phyloP scores from a whole-genome alignment of 116 monocot genomes.

The Papilionanthe hybrid region DNA sequence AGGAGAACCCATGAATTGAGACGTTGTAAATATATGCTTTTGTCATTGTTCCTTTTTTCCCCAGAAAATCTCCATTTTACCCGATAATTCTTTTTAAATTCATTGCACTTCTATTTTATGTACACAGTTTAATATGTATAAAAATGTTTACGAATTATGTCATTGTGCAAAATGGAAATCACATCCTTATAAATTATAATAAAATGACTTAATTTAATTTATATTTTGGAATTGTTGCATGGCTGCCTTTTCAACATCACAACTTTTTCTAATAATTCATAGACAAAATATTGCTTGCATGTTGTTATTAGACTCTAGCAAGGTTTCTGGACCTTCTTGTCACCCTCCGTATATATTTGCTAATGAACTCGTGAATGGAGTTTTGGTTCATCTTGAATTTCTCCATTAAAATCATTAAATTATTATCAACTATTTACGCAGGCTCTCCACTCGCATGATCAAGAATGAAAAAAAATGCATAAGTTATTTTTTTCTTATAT shows the following conservation, averaged over 20 bases:
- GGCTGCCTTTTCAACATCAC: background rate
- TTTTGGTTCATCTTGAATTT: background rate
- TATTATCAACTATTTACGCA: background rate
- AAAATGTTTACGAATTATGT: background rate
- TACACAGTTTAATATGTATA: background rate
- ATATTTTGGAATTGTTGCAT: no score
- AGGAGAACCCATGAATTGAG: no score
- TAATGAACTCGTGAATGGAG: background rate
- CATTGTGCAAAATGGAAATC: background rate
- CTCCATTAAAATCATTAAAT: background rate
- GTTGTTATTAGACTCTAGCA: background rate
- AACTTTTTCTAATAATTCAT: background rate
- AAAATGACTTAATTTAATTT: no score
- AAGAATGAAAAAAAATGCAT: background rate
- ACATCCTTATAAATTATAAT: background rate
- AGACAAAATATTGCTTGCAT: background rate
- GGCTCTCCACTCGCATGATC: background rate
- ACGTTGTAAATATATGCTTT: no score
- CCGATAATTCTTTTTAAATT: background rate
- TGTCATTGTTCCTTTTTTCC: no score
- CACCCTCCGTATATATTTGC: background rate
- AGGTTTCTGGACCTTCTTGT: background rate
- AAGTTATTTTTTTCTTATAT: no score
- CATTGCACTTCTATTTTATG: background rate
- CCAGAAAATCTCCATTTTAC: no score